These are phyloP conservation scores for Agaricus sinodeliciosus DNA, from an alignment of 768 basidiomycete species.

Conservation along the genomic window DNA sequence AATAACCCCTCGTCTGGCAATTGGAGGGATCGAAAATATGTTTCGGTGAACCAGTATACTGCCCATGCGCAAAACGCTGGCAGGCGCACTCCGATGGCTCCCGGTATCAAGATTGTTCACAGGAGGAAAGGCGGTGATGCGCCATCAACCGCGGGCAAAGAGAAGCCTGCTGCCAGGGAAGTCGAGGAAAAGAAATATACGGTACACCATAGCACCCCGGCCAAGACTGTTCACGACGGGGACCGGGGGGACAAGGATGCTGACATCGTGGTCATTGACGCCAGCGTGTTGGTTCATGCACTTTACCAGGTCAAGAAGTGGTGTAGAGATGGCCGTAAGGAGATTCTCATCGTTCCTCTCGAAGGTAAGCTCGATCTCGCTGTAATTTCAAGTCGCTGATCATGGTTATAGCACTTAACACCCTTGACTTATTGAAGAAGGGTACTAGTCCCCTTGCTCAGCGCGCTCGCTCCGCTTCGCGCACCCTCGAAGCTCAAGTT, in stretches of 20 bases:
- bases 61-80: constrained; percentile 14
- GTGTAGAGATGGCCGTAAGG: constrained; percentile 70
- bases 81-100: constrained; percentile 27
- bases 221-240: constrained; percentile 8
- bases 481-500: constrained; percentile 83
- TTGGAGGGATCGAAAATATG: constrained; percentile 47
- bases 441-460: constrained; percentile 73
- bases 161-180: constrained; percentile 12
- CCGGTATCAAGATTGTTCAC: constrained; percentile 24
- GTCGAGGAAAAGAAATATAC: background rate
- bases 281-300: constrained; percentile 75
- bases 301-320: constrained; percentile 76
- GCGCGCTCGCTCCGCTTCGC: constrained; percentile 80
- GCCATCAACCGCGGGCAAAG: constrained; percentile 13
- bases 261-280: constrained; percentile 72
- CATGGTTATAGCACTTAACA: constrained; percentile 64
- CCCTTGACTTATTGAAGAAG: constrained; percentile 89
- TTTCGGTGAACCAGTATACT: constrained; percentile 11
- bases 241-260: constrained; percentile 43
- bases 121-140: constrained; percentile 23
- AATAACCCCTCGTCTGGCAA: constrained; percentile 47
- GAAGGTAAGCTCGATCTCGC: constrained; percentile 55
- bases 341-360: constrained; percentile 77
- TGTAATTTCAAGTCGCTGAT: background rate
- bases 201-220: background rate